These are phyloP conservation scores for Sporothrix brasiliensis DNA, from an alignment of 2,329 filamentous ascomycete genomes.

Conservation along the genomic window DNA sequence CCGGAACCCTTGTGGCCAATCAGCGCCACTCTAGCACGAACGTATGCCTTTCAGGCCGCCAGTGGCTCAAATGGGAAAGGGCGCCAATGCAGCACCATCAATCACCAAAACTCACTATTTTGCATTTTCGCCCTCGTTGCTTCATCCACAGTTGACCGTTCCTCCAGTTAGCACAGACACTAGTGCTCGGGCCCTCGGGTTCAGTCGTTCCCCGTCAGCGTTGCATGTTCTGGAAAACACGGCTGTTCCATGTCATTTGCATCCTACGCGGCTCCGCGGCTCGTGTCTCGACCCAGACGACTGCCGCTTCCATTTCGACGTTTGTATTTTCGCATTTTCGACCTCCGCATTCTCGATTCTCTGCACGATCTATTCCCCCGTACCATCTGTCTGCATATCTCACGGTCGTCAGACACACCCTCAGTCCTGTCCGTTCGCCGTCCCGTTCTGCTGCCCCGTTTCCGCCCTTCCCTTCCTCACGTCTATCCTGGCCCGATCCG, in stretches of 20 bases:
- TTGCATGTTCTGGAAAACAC: background rate
- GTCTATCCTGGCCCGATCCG: background rate
- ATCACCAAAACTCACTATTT: background rate
- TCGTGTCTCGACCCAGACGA: background rate
- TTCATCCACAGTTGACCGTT: background rate
- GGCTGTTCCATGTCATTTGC: background rate
- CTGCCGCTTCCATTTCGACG: slow-evolving; percentile 14
- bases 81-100: slow-evolving; percentile 1
- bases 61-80: slow-evolving; percentile 3
- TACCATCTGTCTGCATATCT: background rate
- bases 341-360: background rate
- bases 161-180: background rate
- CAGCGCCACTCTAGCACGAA: background rate
- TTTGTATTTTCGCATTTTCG: background rate
- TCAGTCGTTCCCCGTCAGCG: slow-evolving; percentile 24
- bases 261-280: background rate
- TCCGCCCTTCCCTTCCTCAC: background rate
- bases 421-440: background rate
- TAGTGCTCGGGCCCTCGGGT: slow-evolving; percentile 32
- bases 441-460: background rate
- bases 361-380: background rate
- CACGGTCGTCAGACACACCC: background rate
- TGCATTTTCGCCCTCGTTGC: background rate
- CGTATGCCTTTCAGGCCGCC: background rate
- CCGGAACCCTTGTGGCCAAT: slow-evolving; percentile 5